A percentile compares a stretch with the other conserved stretches of the same genome.
Evolutionary conservation across 2,329 filamentous ascomycete species (phyloP).

Genomic region (Scedosporium dehoogii): DNA sequence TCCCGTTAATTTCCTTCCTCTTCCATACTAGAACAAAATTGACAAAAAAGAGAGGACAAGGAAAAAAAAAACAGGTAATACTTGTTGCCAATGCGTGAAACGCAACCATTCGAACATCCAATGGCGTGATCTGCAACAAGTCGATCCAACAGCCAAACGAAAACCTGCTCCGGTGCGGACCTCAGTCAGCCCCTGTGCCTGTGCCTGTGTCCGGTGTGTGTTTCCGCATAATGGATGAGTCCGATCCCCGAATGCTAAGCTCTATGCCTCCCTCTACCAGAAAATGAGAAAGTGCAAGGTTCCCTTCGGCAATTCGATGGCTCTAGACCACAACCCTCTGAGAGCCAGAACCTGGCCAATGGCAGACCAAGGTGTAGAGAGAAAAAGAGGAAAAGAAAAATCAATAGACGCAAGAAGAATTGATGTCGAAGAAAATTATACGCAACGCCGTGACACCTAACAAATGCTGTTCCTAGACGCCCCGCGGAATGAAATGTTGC

Average conservation of each 20-base stretch:
- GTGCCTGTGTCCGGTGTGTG: neutral
- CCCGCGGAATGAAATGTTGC: neutral
- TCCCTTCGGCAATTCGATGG: neutral
- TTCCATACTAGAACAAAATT: neutral
- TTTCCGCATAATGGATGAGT: neutral
- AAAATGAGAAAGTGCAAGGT: neutral
- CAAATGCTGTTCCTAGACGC: neutral
- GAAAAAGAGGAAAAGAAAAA: neutral
- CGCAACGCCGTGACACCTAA: neutral
- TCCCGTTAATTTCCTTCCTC: neutral
- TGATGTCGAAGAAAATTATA: conserved; percentile 4
- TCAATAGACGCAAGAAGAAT: conserved; percentile 7
- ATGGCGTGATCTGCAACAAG: conserved; percentile 1
- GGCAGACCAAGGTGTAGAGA: neutral
- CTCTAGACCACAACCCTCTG: neutral
- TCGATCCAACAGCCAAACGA: neutral
- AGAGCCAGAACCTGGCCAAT: neutral
- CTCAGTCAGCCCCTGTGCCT: neutral
- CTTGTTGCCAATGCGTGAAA: neutral
- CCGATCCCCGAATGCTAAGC: neutral
- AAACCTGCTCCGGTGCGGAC: neutral
- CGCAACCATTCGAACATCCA: neutral
- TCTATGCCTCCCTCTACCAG: neutral
- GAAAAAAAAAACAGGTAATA: conserved; percentile 4
- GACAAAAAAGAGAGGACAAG: neutral